Evolutionary conservation across 805 yeast genomes (phyloP).

Genomic region (Candida khao-thaluensis): DNA sequence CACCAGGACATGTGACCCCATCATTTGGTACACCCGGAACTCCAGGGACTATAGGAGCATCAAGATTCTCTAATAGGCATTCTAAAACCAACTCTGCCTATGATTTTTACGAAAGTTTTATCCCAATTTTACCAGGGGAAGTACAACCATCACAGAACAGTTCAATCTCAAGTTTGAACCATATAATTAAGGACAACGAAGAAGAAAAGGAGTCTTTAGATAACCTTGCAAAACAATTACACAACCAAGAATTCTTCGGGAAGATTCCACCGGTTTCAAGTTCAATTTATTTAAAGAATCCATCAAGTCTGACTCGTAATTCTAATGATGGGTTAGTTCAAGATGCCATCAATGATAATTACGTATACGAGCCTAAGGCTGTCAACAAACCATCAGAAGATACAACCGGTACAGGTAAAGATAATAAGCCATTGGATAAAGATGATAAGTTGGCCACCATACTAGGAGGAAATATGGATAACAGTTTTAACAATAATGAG

Average conservation of each 20-base stretch:
- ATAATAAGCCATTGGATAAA: constrained; percentile 1
- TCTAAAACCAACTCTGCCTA: constrained; percentile 23
- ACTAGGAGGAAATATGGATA: constrained; percentile 20
- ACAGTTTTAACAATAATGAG: constrained; percentile 18
- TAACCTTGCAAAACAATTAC: constrained; percentile 40
- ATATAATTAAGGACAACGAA: constrained; percentile 2
- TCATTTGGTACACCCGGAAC: constrained; percentile 5
- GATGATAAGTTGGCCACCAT: constrained; percentile 12
- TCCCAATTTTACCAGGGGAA: constrained; percentile 33
- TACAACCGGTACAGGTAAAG: not conserved
- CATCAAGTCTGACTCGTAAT: not conserved
- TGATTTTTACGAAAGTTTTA: constrained; percentile 43
- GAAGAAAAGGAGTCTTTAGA: constrained; percentile 21
- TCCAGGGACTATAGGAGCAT: constrained; percentile 8
- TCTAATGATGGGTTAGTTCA: constrained; percentile 5
- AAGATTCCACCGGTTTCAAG: constrained; percentile 37
- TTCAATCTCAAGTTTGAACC: constrained; percentile 3
- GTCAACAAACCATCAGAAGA: not conserved
- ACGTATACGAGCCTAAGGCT: constrained; percentile 20
- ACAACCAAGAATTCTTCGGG: constrained; percentile 34
- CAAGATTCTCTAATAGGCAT: constrained; percentile 7
- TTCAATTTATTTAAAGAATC: constrained; percentile 15
- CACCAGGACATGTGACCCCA: constrained; percentile 1
- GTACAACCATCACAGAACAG: constrained; percentile 6
- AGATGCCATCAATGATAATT: constrained; percentile 34